Evolutionary conservation across 1,284 basidiomycete species (phyloP), one percentile per base, ranked within the genome.

Genomic region (Irpex lacteus): DNA sequence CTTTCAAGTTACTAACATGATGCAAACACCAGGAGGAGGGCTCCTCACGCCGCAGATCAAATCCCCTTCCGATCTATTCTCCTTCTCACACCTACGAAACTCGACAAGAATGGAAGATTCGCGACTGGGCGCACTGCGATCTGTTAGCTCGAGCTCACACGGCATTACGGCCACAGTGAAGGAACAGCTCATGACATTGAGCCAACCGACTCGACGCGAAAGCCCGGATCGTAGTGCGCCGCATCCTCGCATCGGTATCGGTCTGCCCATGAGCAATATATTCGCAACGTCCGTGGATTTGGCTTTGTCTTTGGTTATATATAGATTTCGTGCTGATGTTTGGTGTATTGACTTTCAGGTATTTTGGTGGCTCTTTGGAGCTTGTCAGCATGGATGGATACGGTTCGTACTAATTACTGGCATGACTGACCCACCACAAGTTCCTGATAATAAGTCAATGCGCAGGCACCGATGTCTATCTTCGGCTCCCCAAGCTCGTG

Each of bases 181-280:
- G 18, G 92, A 94, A 71, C 91, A 93, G 70, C 77, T 94, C 40
- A 76, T 77, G 85, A 82, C 83, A 75, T 82, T 67, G 74, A 77
- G 58, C 66, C 68, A 47, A 8, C 70, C 74, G 9, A 62, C 67
- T 8, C 67, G 67, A 11, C 67, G 69, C 9, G 71, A 77, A 55
- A 76, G 79, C 63, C 78, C 80, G 34, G 82, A 84, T 60, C 76
- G 77, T 11, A 77, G 80, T 49, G 81, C 79, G 3, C 76, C 80
- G 7, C 87, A 88, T 72, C 82, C 84, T 52, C 80, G 84, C 49
- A 88, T 94, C 60, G 92, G 92, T 1, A 89, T 94, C 62, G 92
- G 92, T 8, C 76, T 94, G 18, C 92, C 92, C 0, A 91, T 94
- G 90, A 91, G 92, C 73, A 90, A 92, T 68, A 92, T 94, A 56